Evolutionary conservation across 441 rosid genomes (phyloP).

Genomic region (Arabidopsis lyrata): DNA sequence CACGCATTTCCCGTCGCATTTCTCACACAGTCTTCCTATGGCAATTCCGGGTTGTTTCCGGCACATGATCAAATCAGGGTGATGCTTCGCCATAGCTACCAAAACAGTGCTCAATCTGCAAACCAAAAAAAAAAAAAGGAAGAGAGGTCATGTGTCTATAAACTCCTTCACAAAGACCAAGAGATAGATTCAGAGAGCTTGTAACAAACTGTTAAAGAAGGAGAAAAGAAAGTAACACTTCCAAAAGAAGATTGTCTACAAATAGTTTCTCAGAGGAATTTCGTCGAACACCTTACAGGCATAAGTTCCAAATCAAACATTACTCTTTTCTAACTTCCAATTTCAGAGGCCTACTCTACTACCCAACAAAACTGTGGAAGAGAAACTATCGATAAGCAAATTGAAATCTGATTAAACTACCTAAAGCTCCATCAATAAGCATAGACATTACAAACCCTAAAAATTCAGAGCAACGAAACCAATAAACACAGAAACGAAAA

Average conservation of each 20-base stretch:
- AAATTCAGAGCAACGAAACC: not conserved
- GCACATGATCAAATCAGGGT: constrained; percentile 95
- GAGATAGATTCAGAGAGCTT: constrained; percentile 6
- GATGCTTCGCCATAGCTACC: constrained; percentile 84
- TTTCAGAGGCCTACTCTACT: not conserved
- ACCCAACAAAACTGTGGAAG: not conserved
- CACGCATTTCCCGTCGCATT: constrained; percentile 89
- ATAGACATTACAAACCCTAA: constrained; percentile 17
- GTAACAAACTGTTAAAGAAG: not conserved
- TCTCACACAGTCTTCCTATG: constrained; percentile 84
- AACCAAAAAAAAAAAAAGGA: not conserved
- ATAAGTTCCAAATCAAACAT: not conserved
- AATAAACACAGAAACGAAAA: not conserved
- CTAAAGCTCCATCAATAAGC: not conserved
- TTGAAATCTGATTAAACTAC: too few relatives aligned
- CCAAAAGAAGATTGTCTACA: not conserved
- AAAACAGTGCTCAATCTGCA: constrained; percentile 11
- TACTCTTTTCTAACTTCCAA: not conserved
- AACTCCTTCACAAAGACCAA: not conserved
- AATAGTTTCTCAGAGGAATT: constrained; percentile 17
- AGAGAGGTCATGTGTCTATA: not conserved
- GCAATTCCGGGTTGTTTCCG: constrained; percentile 94
- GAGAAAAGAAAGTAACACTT: not conserved
- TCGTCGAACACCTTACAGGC: constrained; percentile 37
- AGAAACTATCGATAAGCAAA: not conserved